Evolutionary conservation across 2,329 filamentous ascomycete genomes (phyloP).

Genomic region (Alternaria triticina): DNA sequence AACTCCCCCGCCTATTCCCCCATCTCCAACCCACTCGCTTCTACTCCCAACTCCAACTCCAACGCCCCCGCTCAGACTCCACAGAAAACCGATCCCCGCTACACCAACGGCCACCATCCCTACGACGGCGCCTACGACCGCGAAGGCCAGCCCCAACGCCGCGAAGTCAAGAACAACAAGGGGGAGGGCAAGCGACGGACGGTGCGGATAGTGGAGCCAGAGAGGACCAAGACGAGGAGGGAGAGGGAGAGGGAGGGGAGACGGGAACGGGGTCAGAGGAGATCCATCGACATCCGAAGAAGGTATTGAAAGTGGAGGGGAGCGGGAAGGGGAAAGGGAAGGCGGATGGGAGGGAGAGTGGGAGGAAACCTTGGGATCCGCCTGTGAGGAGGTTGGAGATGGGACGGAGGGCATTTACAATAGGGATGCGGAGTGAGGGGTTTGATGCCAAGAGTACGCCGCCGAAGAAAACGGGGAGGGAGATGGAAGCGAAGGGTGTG

Average conservation of each 20-base stretch:
- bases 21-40: slow-evolving; percentile 14
- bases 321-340: slow-evolving; percentile 1
- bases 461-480: not conserved
- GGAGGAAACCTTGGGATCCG: slow-evolving; percentile 36
- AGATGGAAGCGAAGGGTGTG: not conserved
- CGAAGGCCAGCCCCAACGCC: not conserved
- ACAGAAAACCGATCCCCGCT: slow-evolving; percentile 21
- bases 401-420: not conserved
- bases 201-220: slow-evolving; percentile 15
- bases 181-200: not conserved
- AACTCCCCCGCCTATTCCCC: slow-evolving; percentile 20
- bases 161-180: not conserved
- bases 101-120: slow-evolving; percentile 11
- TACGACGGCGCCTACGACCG: slow-evolving; percentile 13
- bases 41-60: not conserved
- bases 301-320: not conserved
- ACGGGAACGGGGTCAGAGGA: slow-evolving; percentile 1
- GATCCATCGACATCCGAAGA: not conserved
- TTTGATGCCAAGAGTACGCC: slow-evolving; percentile 1
- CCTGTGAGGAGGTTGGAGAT: slow-evolving; percentile 17
- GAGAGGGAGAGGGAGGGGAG: not conserved
- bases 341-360: not conserved
- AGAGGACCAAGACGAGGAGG: too few species aligned
- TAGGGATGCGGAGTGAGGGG: not conserved
- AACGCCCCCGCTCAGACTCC: slow-evolving; percentile 9